Evolutionary conservation across 2,329 filamentous ascomycete species (phyloP), one percentile per base, ranked within the genome.

Genomic region (Amauroascus niger): DNA sequence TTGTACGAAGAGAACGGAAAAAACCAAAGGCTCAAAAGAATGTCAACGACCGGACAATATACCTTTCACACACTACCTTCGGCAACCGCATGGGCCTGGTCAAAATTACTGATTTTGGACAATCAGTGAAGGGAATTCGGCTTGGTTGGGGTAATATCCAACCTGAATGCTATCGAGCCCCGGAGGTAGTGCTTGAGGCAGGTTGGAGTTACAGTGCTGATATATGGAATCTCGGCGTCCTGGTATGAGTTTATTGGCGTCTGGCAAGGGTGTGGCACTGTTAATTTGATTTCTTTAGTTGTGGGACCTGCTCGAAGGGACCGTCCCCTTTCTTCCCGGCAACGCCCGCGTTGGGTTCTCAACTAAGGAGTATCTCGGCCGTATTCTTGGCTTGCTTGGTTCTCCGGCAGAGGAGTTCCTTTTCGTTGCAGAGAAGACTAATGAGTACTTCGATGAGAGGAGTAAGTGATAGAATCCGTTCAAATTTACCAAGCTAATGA

Each of bases 81-180:
- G 61, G 64, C 0, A 53, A 56, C 2, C 58, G 55, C 1, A 55
- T 59, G 14, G 59, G 60, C 11, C 60, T 62, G 11, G 61, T 61
- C 16, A 55, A 54, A 62, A 49, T 49, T 49, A 64, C 62, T 33
- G 66, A 70, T 55, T 68, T 69, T 58, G 66, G 64, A 24, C 59
- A 62, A 26, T 61, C 65, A 5, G 63, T 65, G 30, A 59, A 39
- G 40, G 65, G 64, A 28, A 58, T 64, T 56, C 8, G 13, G 6
- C 4, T 41, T 8, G n/a, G 9, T 16, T 55, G 75, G 69, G 60
- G 73, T 63, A 53, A 70, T 65, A 65, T 79, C 70, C 57, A 82
- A 66, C 68, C 68, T 55, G 65, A 69, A 52, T 60, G 65, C 49
- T 73, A 72, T 62, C 67, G 64, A 39, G 69, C 67, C 5, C 70